Percentiles rank a stretch among this genome's conserved stretches.
Evolutionary conservation across 2,329 filamentous ascomycete genomes (phyloP).

Genomic region (Fusarium virguliforme): DNA sequence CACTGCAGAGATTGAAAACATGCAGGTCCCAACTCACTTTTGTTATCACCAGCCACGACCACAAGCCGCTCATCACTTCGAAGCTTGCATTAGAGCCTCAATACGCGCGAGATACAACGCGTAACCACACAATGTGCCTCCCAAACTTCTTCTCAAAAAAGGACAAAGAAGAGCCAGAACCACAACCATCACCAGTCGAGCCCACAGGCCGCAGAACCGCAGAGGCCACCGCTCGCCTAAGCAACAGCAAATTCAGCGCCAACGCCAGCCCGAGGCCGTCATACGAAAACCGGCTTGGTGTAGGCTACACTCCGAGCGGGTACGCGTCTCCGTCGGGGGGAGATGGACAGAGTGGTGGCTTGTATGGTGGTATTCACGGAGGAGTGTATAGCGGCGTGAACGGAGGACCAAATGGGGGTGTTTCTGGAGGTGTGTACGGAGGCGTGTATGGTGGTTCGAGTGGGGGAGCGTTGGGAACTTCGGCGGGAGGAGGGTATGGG

Average conservation of each 20-base stretch:
- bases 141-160: conserved; percentile 38
- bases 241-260: conserved; percentile 27
- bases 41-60: background rate
- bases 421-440: conserved; percentile 37
- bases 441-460: conserved; percentile 32
- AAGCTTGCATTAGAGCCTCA: too few relatives aligned
- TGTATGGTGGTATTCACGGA: conserved; percentile 39
- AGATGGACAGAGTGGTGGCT: conserved; percentile 21
- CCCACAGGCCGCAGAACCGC: conserved; percentile 33
- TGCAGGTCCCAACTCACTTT: background rate
- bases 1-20: background rate
- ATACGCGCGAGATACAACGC: background rate
- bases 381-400: conserved; percentile 32
- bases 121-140: conserved; percentile 25
- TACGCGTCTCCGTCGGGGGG: conserved; percentile 23
- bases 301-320: conserved; percentile 21
- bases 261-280: conserved; percentile 29
- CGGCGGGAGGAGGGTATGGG: conserved; percentile 31
- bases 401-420: conserved; percentile 30
- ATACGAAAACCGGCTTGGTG: conserved; percentile 16
- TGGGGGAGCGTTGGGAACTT: conserved; percentile 26
- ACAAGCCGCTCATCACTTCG: background rate
- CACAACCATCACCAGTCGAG: conserved; percentile 20
- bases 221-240: conserved; percentile 36
- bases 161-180: conserved; percentile 22